Evolutionary conservation across 164 flowering plant species (phyloP), one percentile per base, ranked within the genome.

Genomic region (Vitis labrusca): DNA sequence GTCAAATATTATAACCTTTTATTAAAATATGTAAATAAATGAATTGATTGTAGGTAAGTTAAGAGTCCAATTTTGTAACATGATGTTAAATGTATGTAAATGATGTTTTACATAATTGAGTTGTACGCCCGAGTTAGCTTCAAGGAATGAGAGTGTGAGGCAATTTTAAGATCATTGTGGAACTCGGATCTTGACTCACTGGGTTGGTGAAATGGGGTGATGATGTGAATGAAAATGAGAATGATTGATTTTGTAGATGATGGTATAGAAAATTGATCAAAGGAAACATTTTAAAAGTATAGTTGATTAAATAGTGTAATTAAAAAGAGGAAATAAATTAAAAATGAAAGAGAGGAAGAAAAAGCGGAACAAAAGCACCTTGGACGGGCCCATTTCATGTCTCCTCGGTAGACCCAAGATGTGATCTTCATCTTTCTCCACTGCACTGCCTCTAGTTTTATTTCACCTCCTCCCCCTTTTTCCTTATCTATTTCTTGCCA

Each of bases 341-440:
- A 50, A 63, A 71, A 64, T 19, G 60, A 53, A 73, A 71, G 44
- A 67, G 64, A 71, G 30, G 74, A 68, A 73, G 79, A 76, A 79
- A 77, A 77, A 50, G 65, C 65, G 71, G 70, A 82, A 76, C 59
- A 75, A 81, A 81, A 78, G 85, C 90, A 83, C 73, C 80, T 73
- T 47, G 49, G 44, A 17, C 16, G 87, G 83, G 64, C 85, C 92
- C 89, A 86, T 82, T 10, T n/a, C 53, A 71, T 74, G 89, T 85
- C 89, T 61, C 77, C 74, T 83, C 82, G 75, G 37, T 71, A 81
- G 80, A 79, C 74, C 74, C 72, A 51, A 68, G 76, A 83, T 75
- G 78, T 81, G 79, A 80, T 78, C 71, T 81, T 78, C 80, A 61
- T 77, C 79, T 77, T 78, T 83, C 78, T 66, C 63, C 78, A 68